Evolutionary conservation across 2,329 filamentous ascomycete genomes (phyloP), one percentile per base, ranked within the genome.

Genomic region (Venturiaceae sp.): DNA sequence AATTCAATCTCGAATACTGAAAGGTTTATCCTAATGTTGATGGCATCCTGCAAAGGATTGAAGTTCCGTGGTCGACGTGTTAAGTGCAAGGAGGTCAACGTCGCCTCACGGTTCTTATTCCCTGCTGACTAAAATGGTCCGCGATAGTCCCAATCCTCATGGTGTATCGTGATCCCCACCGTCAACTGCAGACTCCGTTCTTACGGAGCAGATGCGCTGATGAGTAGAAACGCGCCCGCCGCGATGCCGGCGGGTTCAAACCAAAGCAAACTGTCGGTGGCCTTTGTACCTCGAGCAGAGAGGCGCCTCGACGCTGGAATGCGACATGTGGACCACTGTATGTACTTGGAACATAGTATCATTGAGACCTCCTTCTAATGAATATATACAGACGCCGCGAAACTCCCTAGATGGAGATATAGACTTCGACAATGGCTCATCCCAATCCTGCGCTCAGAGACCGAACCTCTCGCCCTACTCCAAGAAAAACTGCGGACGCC

Each of bases 401-500:
- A 85, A 64, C 83, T 99, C 60, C 92, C 94, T 58, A 73, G 74
- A 80, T 97, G 94, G 94, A 86, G 94, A 66, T 96, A 96, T 76
- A 77, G 78, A 62, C 75, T 96, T 65, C 90, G 94, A 70, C 87
- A 95, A 71, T 78, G 77, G 65, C 79, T 92, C 60, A 85, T 99
- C 60, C 92, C 92, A 62, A 80, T 97, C 60, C 85, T 97, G 58
- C 86, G 94, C 70, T 92, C 87, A 86, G 94, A 99, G 77, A 99
- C 94, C 32, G 92, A 92, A 1, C 94, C 95, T 73, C 84, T 99
- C 19, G 92, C 92, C 59, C 86, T 83, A 75, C 76, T 96, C 68
- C 94, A 99, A 79, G 81, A 86, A 64, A 84, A 79, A 69, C 74
- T 92, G 70, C 88, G 92, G 67, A 87, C 89, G 21, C 90, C 90